Evolutionary conservation across 148 eudicot genomes (phyloP).

Genomic region (Talinum fruticosum): DNA sequence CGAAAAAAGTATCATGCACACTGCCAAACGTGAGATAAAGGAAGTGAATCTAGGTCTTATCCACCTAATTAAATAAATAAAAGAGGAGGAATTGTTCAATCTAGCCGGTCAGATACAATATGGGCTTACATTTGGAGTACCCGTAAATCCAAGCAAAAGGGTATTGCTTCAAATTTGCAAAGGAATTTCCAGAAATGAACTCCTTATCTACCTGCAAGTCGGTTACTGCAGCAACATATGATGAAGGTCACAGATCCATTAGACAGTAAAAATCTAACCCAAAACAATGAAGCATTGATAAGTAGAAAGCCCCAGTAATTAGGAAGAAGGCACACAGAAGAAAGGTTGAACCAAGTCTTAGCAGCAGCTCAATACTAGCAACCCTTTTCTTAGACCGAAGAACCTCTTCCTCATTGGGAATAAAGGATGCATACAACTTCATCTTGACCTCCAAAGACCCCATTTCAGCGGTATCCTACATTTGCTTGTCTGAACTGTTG

Average conservation of each 20-base stretch:
- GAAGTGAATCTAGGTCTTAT: neutral
- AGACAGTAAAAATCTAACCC: neutral
- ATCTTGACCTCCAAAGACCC: neutral
- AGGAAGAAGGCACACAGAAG: conserved; percentile 4
- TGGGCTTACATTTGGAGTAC: conserved; percentile 74
- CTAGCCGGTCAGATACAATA: conserved; percentile 15
- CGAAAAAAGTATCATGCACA: conserved; percentile 61
- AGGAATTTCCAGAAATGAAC: conserved; percentile 43
- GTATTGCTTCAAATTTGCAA: conserved; percentile 44
- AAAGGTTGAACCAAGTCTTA: neutral
- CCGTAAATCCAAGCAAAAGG: conserved; percentile 73
- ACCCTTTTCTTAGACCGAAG: neutral
- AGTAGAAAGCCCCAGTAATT: neutral
- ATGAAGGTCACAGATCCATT: neutral
- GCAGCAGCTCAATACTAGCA: neutral
- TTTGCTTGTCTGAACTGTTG: neutral
- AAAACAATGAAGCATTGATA: neutral
- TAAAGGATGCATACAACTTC: neutral
- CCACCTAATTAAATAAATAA: neutral
- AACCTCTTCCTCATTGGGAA: neutral
- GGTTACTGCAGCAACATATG: conserved; percentile 42
- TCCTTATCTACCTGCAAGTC: conserved; percentile 49
- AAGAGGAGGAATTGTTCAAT: neutral
- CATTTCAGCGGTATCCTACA: neutral
- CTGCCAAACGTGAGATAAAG: conserved; percentile 34